These are phyloP conservation scores for Metschnikowia gruessii DNA, from an alignment of 805 yeast genomes.

Conservation along the genomic window DNA sequence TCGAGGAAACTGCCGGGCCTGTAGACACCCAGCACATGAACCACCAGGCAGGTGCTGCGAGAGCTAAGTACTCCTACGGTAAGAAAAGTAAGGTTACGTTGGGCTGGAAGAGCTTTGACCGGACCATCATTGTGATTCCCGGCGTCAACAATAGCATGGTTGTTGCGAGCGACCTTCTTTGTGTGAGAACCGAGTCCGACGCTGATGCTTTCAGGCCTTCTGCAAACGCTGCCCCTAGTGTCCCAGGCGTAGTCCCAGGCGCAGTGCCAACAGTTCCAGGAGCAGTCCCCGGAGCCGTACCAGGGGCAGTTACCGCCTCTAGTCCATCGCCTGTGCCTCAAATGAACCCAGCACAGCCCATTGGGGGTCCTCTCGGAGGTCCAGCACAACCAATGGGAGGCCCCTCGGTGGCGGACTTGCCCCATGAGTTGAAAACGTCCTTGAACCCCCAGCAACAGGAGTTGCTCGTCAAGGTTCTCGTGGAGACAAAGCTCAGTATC, in stretches of 20 bases:
- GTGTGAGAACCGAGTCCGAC: constrained; percentile 38
- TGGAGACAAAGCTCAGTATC: constrained; percentile 72
- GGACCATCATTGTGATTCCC: constrained; percentile 75
- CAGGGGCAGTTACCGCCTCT: constrained; percentile 15
- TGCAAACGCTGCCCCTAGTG: constrained; percentile 14
- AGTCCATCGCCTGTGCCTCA: constrained; percentile 10
- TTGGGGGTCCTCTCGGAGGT: neutral
- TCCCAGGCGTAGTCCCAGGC: constrained; percentile 11
- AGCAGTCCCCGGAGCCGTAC: constrained; percentile 12
- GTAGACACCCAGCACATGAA: constrained; percentile 29
- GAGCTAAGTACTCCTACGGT: constrained; percentile 17
- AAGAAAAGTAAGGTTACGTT: constrained; percentile 36
- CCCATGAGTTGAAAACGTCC: constrained; percentile 52
- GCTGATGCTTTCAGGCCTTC: constrained; percentile 18
- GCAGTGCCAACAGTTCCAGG: constrained; percentile 17
- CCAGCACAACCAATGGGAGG: constrained; percentile 1
- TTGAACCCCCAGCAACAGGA: constrained; percentile 58
- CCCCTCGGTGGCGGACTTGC: constrained; percentile 42
- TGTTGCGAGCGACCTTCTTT: constrained; percentile 83
- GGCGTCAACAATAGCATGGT: constrained; percentile 66
- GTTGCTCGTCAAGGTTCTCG: constrained; percentile 59
- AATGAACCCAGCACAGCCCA: constrained; percentile 1
- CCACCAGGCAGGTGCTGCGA: constrained; percentile 17
- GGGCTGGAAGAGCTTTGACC: constrained; percentile 75
- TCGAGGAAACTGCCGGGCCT: constrained; percentile 64